Conservation (phyloP, 768 basidiomycete species). For the Mycena belliarum region DNA sequence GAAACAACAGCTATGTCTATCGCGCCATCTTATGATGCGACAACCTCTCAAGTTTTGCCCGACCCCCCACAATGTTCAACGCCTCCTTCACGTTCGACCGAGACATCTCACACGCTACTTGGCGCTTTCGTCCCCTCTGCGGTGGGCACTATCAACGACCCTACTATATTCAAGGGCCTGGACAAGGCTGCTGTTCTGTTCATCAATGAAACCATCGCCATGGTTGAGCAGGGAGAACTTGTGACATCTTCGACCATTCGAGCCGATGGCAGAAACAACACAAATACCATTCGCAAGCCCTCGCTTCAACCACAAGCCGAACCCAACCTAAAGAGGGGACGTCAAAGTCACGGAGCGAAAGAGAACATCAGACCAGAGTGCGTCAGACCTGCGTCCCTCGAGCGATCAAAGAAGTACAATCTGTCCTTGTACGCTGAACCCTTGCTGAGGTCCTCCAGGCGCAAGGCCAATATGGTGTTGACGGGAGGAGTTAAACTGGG, state of each 20-base stretch:
- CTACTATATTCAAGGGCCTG: not conserved
- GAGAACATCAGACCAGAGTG: not conserved
- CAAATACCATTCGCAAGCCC: not conserved
- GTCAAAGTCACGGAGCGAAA: not conserved
- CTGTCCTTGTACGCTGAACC: no score
- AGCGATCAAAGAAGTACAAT: not conserved
- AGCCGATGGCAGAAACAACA: not conserved
- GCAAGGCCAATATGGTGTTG: not conserved
- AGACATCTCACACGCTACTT: not conserved
- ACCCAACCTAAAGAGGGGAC: not conserved
- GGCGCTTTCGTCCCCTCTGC: not conserved
- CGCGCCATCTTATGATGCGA: not conserved
- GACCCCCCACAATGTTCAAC: not conserved
- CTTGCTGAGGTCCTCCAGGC: not conserved
- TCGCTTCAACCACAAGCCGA: not conserved
- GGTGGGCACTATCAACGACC: not conserved
- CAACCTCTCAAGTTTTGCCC: not conserved
- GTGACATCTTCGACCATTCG: not conserved
- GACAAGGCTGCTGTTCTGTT: slow-evolving; percentile 2
- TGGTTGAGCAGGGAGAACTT: slow-evolving; percentile 3
- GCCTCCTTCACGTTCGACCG: no score
- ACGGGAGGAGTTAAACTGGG: no score
- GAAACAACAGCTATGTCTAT: not conserved
- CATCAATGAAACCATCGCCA: slow-evolving; percentile 10
- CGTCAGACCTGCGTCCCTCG: not conserved